Conservation (phyloP, 441 rosid genomes). For the Erodium moschatum region DNA sequence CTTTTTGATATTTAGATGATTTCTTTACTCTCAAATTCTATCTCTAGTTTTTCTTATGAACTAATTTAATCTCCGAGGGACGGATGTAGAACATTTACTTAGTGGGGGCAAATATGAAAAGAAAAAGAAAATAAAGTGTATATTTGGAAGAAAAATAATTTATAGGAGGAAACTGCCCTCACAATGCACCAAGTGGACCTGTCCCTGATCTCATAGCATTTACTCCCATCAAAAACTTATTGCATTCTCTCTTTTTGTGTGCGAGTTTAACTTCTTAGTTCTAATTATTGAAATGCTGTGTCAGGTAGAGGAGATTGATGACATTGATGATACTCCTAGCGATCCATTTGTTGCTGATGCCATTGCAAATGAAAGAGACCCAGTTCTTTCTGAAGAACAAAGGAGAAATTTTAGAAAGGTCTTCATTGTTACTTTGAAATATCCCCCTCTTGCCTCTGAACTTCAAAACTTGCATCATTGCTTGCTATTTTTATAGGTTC, state of each 20-base stretch:
- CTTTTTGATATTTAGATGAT: neutral
- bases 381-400: conserved; percentile 73
- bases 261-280: conserved; percentile 15
- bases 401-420: conserved; percentile 74
- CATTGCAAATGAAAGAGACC: conserved; percentile 68
- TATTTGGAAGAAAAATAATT: neutral
- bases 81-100: neutral
- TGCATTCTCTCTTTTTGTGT: neutral
- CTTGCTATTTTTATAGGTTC: neutral
- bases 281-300: conserved; percentile 17
- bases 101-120: neutral
- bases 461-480: neutral
- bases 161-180: neutral
- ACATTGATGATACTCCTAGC: conserved; percentile 55
- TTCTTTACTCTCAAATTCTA: neutral
- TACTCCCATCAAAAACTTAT: neutral
- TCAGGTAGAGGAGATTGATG: conserved; percentile 98
- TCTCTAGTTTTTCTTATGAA: neutral
- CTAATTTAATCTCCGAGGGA: neutral
- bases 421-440: conserved; percentile 15
- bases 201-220: neutral
- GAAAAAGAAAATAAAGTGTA: neutral
- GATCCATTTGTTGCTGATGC: conserved; percentile 86
- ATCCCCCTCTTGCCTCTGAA: conserved; percentile 2
- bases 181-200: neutral